Base-by-base conservation (phyloP, 441 rosid species). In the Kokia cookei region DNA sequence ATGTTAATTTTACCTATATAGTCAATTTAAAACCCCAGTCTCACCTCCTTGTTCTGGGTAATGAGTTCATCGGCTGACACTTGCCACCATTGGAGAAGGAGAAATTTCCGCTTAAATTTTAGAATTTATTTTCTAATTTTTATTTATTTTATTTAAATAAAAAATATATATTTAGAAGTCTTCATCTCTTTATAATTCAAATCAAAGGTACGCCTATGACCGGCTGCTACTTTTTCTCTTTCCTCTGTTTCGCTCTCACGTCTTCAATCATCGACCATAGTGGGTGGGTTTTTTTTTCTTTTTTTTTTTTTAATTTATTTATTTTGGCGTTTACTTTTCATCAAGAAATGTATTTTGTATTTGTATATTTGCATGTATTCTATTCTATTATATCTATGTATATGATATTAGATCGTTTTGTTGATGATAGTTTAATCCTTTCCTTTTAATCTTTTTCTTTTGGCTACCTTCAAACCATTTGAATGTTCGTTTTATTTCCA, bases 401-500 rank as follows among this genome's bases (percentile, higher is more conserved):
- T 32, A 4, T 32, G 6, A 32, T 32, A 32, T 32, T 32, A 32
- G 37, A 32, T 32, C 37, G 37, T 32, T 5, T 32, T 5, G 37
- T 32, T 32, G 7, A 32, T 32, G 37, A 32, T 32, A 32, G 37
- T 32, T 4, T 5, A 32, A 32, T 32, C 37, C 37, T 32, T 32
- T 4, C 37, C 4, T 32, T 32, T 32, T 5, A 19, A 43, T 65
- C 17, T 65, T 29, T 1, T 65, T 8, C 24, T 5, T 8, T 22
- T 19, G 51, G 17, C 35, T 32, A 22, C 3, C 11, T 22, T 43
- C 9, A 22, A 12, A 29, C 17, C n/a, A 19, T 27, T 42, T 47
- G n/a, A 62, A 83, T 71, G 82, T 79, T 73, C 79, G 6, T 78
- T 64, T 64, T 26, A 9, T 67, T 48, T 15, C 6, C 14, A 48